These are phyloP conservation scores for Aureobasidium sp. DNA, from an alignment of 2,329 filamentous ascomycete species.

Conservation along the genomic window DNA sequence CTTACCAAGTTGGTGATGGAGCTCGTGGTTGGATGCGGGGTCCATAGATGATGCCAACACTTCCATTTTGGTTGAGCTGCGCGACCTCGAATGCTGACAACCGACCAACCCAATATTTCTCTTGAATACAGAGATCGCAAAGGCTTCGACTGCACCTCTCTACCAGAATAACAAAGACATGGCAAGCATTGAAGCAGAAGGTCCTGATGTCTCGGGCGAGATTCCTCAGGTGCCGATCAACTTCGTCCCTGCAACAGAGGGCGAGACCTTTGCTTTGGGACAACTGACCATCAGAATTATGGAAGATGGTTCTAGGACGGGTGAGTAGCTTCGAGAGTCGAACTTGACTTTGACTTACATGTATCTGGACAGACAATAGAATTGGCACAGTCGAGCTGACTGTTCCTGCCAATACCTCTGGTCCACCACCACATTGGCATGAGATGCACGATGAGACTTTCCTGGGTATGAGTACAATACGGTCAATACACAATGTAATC, in stretches of 20 bases:
- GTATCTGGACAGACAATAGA: slow-evolving; percentile 34
- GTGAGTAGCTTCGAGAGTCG: slow-evolving; percentile 20
- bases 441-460: slow-evolving; percentile 54
- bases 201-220: slow-evolving; percentile 5
- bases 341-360: background rate
- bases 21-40: background rate
- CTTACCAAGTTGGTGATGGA: background rate
- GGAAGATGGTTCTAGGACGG: slow-evolving; percentile 44
- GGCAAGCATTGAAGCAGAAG: slow-evolving; percentile 5
- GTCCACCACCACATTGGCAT: slow-evolving; percentile 46
- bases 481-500: background rate
- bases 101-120: background rate
- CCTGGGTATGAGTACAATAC: slow-evolving; percentile 23
- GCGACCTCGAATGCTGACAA: background rate
- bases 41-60: background rate
- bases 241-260: slow-evolving; percentile 40
- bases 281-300: slow-evolving; percentile 43
- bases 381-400: slow-evolving; percentile 41
- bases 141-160: too few relatives aligned
- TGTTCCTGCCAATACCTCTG: slow-evolving; percentile 39
- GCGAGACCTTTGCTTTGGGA: slow-evolving; percentile 43
- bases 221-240: slow-evolving; percentile 37
- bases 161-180: background rate
- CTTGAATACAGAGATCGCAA: background rate
- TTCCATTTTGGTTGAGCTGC: background rate